Conservation (phyloP, 2,329 filamentous ascomycete genomes). For the Graphiopsis chlorocephala region DNA sequence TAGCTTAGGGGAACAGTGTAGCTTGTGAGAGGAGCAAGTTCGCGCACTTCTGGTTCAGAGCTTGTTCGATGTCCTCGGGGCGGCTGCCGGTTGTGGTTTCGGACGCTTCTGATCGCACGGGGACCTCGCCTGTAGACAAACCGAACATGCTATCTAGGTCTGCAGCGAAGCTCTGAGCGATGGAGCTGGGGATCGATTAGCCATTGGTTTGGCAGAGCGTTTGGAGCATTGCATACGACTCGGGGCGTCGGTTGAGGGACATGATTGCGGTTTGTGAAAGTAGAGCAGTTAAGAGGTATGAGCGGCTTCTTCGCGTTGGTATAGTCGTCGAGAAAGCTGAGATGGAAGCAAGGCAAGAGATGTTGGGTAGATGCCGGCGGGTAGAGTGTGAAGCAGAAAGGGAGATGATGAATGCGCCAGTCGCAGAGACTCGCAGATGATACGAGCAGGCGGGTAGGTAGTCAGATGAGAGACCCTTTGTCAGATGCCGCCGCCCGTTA, state of each 20-base stretch:
- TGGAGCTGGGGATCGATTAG: slow-evolving; percentile 57
- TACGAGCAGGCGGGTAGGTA: not conserved
- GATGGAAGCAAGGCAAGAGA: not conserved
- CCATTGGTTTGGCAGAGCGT: not conserved
- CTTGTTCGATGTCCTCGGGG: slow-evolving; percentile 69
- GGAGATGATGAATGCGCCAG: not conserved
- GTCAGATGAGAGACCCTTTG: slow-evolving; percentile 4
- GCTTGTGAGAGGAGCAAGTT: not conserved
- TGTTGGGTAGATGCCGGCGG: not conserved
- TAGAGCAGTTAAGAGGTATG: not conserved
- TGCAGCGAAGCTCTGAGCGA: slow-evolving; percentile 81
- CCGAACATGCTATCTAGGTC: slow-evolving; percentile 88
- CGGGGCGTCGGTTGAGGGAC: slow-evolving; percentile 9
- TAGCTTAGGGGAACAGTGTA: not conserved
- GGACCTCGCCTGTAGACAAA: slow-evolving; percentile 60
- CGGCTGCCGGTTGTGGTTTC: slow-evolving; percentile 38
- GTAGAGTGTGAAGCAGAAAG: not conserved
- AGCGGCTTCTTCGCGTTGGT: not conserved
- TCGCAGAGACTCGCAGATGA: not conserved
- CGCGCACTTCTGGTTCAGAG: slow-evolving; percentile 76
- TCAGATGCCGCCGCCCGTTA: slow-evolving; percentile 10
- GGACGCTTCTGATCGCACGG: slow-evolving; percentile 42
- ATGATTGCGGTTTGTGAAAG: slow-evolving; percentile 1
- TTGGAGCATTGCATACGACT: slow-evolving; percentile 2
- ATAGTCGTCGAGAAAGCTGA: not conserved